Evolutionary conservation across 2,329 filamentous ascomycete species (phyloP), one percentile per base, ranked within the genome.

Genomic region (Uncinocarpus reesii): DNA sequence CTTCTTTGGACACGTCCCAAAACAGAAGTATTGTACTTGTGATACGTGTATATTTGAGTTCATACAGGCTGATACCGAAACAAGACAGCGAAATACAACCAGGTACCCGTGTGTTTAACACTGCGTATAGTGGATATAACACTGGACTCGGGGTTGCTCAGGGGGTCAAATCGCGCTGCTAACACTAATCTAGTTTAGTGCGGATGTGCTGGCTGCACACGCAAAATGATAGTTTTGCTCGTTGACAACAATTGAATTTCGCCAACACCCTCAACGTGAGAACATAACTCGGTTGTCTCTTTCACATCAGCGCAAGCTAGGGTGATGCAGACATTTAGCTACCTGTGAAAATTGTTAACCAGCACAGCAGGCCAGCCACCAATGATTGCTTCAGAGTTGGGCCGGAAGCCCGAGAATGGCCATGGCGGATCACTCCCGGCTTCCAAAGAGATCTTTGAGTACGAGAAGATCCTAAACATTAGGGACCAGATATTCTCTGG

Each of bases 401-500:
- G 23, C 23, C 49, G 21, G 23, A 42, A 23, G 49, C 53, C 60
- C 52, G 51, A 64, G 53, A 57, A 60, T 55, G 58, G 58, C 52
- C 52, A 59, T 53, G 46, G 35, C 28, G 23, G 55, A 35, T 57
- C 58, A 24, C 52, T 59, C 47, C 57, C 62, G 48, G 52, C 78
- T 56, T 62, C 73, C 50, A 70, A 75, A 59, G 78, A 83, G 60
- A 67, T 83, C 42, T 66, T 73, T 58, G 79, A 89, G 67, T 92
- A 87, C 71, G 78, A 83, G 62, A 86, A 83, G 69, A 84, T 96
- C 60, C 65, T 94, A 61, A 78, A 75, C 57, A 81, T 96, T 66
- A 83, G 81, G 66, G 84, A 95, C 71, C 75, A 81, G 57, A 77
- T 96, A 58, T 73, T 92, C 62, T 79, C 85, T 64, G 88, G 89